Conservation (phyloP, 768 basidiomycete species). For the Macrolepiota fuliginosa region DNA sequence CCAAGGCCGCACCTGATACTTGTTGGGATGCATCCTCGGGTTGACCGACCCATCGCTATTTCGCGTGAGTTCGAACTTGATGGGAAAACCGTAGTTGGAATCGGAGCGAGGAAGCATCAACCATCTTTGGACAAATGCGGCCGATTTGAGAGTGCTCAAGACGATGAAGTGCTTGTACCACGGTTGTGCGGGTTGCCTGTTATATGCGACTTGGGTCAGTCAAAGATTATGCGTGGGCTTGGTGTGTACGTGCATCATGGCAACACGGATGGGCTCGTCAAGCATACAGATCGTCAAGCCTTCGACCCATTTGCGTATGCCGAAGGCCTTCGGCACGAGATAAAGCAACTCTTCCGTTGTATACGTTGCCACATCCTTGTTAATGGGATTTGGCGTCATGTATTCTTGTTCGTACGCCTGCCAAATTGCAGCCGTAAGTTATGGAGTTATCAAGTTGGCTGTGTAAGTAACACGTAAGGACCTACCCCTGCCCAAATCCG, state of each 20-base stretch:
- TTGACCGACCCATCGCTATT: constrained; percentile 19
- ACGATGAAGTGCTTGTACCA: constrained; percentile 27
- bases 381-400: constrained; percentile 42
- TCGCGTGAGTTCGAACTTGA: constrained; percentile 22
- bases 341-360: constrained; percentile 42
- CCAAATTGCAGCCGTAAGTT: background rate
- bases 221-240: background rate
- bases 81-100: constrained; percentile 17
- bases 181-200: constrained; percentile 38
- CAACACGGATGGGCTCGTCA: constrained; percentile 41
- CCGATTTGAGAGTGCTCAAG: constrained; percentile 18
- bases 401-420: constrained; percentile 39
- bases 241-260: constrained; percentile 40
- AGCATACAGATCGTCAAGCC: constrained; percentile 34
- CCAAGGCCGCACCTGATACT: constrained; percentile 40
- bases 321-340: constrained; percentile 33
- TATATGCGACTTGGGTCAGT: background rate
- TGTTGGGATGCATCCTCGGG: constrained; percentile 33
- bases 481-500: constrained; percentile 37
- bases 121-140: constrained; percentile 33
- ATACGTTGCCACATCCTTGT: constrained; percentile 34
- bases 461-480: background rate
- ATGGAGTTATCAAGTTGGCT: background rate
- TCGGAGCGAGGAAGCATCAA: constrained; percentile 36
- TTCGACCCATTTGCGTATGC: constrained; percentile 33